A percentile compares a stretch with the other conserved stretches of the same genome.
These are phyloP conservation scores for Lachnum nothofagi DNA, from an alignment of 2,329 filamentous ascomycete genomes.

Conservation along the genomic window DNA sequence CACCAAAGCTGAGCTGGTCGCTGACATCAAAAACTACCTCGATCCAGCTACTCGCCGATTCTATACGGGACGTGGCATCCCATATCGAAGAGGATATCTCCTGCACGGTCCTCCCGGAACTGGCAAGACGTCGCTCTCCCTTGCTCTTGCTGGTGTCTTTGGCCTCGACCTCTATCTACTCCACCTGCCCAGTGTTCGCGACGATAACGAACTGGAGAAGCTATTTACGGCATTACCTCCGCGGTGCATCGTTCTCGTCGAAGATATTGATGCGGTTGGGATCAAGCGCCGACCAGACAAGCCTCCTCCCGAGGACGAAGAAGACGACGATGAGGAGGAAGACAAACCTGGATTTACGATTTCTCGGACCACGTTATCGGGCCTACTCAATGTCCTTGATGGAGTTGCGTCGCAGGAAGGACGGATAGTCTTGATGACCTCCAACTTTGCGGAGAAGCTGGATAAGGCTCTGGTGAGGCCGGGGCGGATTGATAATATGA, in stretches of 20 bases:
- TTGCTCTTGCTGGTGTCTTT: constrained; percentile 22
- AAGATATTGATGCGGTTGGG: constrained; percentile 46
- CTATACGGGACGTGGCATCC: constrained; percentile 78
- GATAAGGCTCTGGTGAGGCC: constrained; percentile 88
- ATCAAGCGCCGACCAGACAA: constrained; percentile 23
- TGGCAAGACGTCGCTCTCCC: constrained; percentile 50
- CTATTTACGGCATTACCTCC: constrained; percentile 35
- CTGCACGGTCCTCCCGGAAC: constrained; percentile 74
- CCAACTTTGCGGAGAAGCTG: constrained; percentile 90
- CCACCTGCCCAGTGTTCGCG: constrained; percentile 47
- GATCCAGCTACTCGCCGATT: constrained; percentile 58
- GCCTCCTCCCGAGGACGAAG: constrained; percentile 17
- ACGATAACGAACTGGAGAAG: constrained; percentile 15
- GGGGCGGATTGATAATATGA: constrained; percentile 90
- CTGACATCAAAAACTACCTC: constrained; percentile 57
- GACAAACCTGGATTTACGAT: neutral
- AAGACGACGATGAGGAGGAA: constrained; percentile 15
- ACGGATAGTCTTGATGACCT: constrained; percentile 89
- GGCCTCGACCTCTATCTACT: constrained; percentile 48
- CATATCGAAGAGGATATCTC: constrained; percentile 76
- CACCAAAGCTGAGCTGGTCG: constrained; percentile 51
- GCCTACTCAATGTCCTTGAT: constrained; percentile 77
- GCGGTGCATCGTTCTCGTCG: constrained; percentile 48
- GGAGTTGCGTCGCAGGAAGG: constrained; percentile 75
- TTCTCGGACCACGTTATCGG: constrained; percentile 64